Base-by-base conservation (phyloP, 352 stramenopile genomes). In the Globisporangium recalcitrans region DNA sequence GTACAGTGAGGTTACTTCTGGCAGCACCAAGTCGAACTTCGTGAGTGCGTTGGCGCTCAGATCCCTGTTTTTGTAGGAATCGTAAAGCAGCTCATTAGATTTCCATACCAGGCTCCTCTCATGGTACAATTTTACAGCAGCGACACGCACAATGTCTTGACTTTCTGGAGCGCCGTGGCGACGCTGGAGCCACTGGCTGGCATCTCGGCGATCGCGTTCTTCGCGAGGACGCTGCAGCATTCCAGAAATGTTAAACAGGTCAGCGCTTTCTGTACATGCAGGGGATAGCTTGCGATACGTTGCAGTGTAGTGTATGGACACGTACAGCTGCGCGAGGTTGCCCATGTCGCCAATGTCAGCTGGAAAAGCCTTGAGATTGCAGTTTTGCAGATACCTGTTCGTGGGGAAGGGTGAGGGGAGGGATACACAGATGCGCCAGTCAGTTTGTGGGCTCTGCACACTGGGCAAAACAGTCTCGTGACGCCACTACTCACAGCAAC, bases 361-460 rank as follows among this genome's bases (percentile, higher is more conserved):
- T 13, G 82, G 78, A 21, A 91, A 49, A 24, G 62, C 69, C 24
- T 59, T 79, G 53, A 91, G 69, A 48, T 81, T 78, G 65, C 82
- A 91, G 66, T 91, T 91, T 26, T 89, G 73, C 64, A 91, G 74
- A 1, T 74, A 74, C 19, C 81, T 91, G 42, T 22, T 26, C 11
- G 26, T 24, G 16, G 16, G 14, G 11, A 21, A 6, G 8, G 16
- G n/a, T 22, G 9, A 7, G n/a, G 16, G 7, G 38, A 46, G 2
- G n/a, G 5, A 2, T 46, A 6, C 27, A 31, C 27, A 31, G 5
- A 46, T 46, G n/a, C 21, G 38, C 11, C 38, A 21, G 38, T 22
- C 38, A 16, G 22, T 46, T 21, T n/a, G n/a, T n/a, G n/a, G 38
- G 6, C 19, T 21, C n/a, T 46, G 22, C 22, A 21, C 38, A 22